Conservation (phyloP, 177 flowering plant genomes). For the Tripterygium wilfordii region DNA sequence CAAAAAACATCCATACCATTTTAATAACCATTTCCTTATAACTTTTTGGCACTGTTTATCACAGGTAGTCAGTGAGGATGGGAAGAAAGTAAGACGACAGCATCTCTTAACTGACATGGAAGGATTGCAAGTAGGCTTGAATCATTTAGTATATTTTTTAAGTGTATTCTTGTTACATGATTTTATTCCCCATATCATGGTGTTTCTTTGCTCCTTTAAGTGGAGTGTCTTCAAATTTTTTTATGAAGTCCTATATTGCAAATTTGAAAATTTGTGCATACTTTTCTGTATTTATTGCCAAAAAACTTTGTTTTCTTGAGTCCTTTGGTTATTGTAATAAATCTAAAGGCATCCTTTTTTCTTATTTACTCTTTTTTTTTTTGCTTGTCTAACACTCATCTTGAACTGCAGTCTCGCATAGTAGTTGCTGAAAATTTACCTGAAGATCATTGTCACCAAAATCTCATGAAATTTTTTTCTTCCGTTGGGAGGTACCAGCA, state of each 20-base stretch:
- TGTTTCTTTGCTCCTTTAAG: background rate
- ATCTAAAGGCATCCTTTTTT: background rate
- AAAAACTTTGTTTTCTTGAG: too few relatives aligned
- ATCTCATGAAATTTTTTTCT: conserved; percentile 85
- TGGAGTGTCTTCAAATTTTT: background rate
- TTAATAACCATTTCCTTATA: background rate
- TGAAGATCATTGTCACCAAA: conserved; percentile 93
- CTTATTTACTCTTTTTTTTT: background rate
- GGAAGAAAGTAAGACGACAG: conserved; percentile 74
- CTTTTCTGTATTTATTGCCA: too few relatives aligned
- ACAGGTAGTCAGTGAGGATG: conserved; percentile 92
- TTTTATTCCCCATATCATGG: background rate
- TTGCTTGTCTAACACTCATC: background rate
- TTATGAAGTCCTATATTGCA: background rate
- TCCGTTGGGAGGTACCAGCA: conserved; percentile 77
- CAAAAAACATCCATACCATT: background rate
- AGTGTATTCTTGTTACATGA: background rate
- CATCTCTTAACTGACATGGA: conserved; percentile 79
- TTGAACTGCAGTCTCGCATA: conserved; percentile 63
- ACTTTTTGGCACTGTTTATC: conserved; percentile 5
- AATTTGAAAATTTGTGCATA: too few relatives aligned
- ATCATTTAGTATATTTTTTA: background rate
- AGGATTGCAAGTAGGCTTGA: conserved; percentile 70
- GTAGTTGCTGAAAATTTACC: conserved; percentile 93
- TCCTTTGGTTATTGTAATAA: too few relatives aligned